Percentiles rank a stretch among this genome's conserved stretches.
Evolutionary conservation across 768 basidiomycete genomes (phyloP).

Genomic region (Phanerochaete carnosa): DNA sequence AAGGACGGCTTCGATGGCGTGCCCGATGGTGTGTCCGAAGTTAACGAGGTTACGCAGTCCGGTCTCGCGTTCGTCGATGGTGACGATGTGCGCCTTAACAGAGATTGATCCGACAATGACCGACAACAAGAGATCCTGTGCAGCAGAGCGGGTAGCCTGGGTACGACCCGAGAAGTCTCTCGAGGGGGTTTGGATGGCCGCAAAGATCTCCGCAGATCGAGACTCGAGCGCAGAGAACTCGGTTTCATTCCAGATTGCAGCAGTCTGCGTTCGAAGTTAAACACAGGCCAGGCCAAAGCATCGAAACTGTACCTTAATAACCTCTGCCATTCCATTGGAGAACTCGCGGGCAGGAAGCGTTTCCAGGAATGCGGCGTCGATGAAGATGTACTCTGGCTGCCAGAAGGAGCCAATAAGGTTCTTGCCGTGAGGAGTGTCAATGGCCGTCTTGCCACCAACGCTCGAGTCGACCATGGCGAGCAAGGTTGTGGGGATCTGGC

Average conservation of each 20-base stretch:
- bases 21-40: constrained; percentile 97
- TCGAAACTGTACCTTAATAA: constrained; percentile 70
- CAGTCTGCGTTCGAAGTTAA: constrained; percentile 57
- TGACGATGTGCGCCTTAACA: constrained; percentile 96
- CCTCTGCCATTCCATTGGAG: constrained; percentile 98
- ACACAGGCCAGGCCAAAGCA: background rate
- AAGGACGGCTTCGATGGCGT: constrained; percentile 95
- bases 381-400: constrained; percentile 97
- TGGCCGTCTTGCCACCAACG: constrained; percentile 98
- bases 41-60: constrained; percentile 98
- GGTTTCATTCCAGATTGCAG: constrained; percentile 95
- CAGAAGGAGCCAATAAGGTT: constrained; percentile 98
- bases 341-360: constrained; percentile 91
- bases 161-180: constrained; percentile 51
- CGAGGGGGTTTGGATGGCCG: constrained; percentile 77
- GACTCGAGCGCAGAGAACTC: constrained; percentile 90
- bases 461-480: constrained; percentile 99
- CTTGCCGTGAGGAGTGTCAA: constrained; percentile 97
- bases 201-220: constrained; percentile 77
- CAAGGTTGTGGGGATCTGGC: constrained; percentile 94
- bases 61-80: constrained; percentile 94
- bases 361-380: constrained; percentile 94
- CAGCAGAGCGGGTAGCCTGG: constrained; percentile 62
- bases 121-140: constrained; percentile 82
- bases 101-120: constrained; percentile 92